Conservation (phyloP, 2,329 filamentous ascomycete species). For the Pseudofabraea citricarpa region DNA sequence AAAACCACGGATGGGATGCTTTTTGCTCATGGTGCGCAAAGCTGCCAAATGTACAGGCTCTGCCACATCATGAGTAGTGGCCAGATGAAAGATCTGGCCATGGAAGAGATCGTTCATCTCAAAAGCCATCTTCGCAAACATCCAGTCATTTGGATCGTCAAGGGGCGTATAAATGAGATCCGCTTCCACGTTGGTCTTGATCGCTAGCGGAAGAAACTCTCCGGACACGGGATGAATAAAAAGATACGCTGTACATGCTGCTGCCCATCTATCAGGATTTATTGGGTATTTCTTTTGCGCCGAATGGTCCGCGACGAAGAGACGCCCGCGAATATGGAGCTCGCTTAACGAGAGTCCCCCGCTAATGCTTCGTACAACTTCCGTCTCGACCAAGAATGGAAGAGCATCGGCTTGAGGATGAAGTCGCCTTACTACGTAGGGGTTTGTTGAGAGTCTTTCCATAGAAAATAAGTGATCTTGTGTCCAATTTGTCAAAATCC, state of each 20-base stretch:
- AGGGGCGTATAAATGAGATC: slow-evolving; percentile 41
- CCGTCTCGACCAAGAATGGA: slow-evolving; percentile 32
- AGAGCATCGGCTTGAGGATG: slow-evolving; percentile 25
- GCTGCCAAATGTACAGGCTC: slow-evolving; percentile 41
- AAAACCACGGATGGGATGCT: slow-evolving; percentile 39
- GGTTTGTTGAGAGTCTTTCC: slow-evolving; percentile 39
- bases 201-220: slow-evolving; percentile 43
- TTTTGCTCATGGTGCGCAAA: slow-evolving; percentile 37
- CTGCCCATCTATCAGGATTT: slow-evolving; percentile 29
- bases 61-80: slow-evolving; percentile 36
- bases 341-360: slow-evolving; percentile 24
- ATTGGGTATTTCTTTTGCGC: slow-evolving; percentile 27
- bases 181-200: slow-evolving; percentile 38
- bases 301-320: slow-evolving; percentile 39
- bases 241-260: slow-evolving; percentile 41
- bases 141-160: slow-evolving; percentile 41
- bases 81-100: slow-evolving; percentile 38
- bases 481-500: slow-evolving; percentile 39
- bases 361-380: slow-evolving; percentile 25
- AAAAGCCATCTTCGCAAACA: slow-evolving; percentile 45
- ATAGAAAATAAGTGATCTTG: slow-evolving; percentile 43
- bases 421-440: slow-evolving; percentile 33
- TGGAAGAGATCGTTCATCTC: slow-evolving; percentile 43
- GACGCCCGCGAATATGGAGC: slow-evolving; percentile 31
- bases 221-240: slow-evolving; percentile 35